phyloP scores from a whole-genome alignment of 108 stramenopile species.

The Nitzschia sp. region DNA sequence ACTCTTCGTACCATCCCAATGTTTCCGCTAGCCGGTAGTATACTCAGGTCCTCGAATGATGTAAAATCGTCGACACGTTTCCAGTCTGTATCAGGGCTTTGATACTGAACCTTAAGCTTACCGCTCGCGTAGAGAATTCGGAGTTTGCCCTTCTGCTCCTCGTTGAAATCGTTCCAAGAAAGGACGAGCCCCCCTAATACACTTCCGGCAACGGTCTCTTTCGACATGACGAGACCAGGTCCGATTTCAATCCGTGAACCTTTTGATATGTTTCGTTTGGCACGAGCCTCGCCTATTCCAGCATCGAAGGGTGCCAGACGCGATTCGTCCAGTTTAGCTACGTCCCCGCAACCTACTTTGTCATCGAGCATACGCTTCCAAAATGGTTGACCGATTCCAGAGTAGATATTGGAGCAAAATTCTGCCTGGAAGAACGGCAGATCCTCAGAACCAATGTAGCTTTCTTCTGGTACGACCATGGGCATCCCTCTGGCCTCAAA shows the following conservation, averaged over 20 bases:
- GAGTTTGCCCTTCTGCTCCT: constrained; percentile 19
- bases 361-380: not conserved
- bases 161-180: constrained; percentile 37
- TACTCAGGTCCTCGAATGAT: constrained; percentile 22
- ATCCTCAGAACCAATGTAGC: constrained; percentile 4
- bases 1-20: constrained; percentile 42
- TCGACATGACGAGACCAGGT: constrained; percentile 30
- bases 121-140: not conserved
- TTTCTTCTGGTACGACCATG: constrained; percentile 10
- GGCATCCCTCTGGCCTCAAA: constrained; percentile 31
- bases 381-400: constrained; percentile 21
- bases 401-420: constrained; percentile 43
- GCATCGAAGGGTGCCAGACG: constrained; percentile 37
- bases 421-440: constrained; percentile 11
- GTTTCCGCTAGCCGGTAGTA: constrained; percentile 36
- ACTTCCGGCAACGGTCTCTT: constrained; percentile 12
- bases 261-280: constrained; percentile 17
- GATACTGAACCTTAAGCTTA: constrained; percentile 34
- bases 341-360: not conserved
- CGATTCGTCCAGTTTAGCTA: constrained; percentile 11
- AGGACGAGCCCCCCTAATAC: constrained; percentile 32
- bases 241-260: constrained; percentile 40
- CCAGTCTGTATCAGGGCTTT: constrained; percentile 32
- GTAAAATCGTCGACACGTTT: constrained; percentile 14
- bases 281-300: constrained; percentile 37